A percentile compares a stretch with the other conserved stretches of the same genome.
These are phyloP conservation scores for Monilinia fructigena DNA, from an alignment of 2,329 filamentous ascomycete genomes.

Conservation along the genomic window DNA sequence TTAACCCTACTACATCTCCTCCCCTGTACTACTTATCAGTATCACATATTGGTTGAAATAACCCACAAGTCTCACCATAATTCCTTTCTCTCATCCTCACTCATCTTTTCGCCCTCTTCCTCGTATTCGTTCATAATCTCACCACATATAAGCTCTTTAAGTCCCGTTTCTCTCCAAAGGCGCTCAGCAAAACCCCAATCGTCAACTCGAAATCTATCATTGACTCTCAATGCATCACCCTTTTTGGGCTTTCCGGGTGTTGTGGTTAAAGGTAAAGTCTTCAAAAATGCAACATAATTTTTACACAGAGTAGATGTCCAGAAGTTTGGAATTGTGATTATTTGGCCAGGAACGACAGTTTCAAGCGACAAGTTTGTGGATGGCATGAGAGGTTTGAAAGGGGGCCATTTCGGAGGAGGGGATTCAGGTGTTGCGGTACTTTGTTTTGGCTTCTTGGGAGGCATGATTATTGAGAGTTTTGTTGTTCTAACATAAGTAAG, in stretches of 20 bases:
- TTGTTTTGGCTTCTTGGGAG: constrained; percentile 29
- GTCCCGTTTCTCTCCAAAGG: constrained; percentile 74
- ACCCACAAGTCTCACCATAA: constrained; percentile 34
- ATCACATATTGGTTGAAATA: background rate
- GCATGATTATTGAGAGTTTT: constrained; percentile 17
- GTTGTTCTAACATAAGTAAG: background rate
- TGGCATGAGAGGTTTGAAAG: constrained; percentile 56
- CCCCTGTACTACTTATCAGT: constrained; percentile 57
- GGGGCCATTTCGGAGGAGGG: constrained; percentile 56
- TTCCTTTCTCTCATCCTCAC: constrained; percentile 32
- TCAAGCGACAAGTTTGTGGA: constrained; percentile 55
- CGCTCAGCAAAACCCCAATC: constrained; percentile 71
- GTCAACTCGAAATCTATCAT: constrained; percentile 82
- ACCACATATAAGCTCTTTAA: constrained; percentile 53
- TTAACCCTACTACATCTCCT: constrained; percentile 78
- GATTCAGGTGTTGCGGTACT: constrained; percentile 22
- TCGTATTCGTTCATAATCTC: constrained; percentile 25
- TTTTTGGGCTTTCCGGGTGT: constrained; percentile 65
- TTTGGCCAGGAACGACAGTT: constrained; percentile 54
- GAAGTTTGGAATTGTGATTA: constrained; percentile 61
- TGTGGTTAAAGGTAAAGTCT: constrained; percentile 57
- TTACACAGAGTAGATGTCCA: constrained; percentile 63
- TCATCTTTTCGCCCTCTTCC: constrained; percentile 35
- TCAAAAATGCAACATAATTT: constrained; percentile 61
- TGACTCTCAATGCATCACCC: constrained; percentile 72